phyloP scores from a whole-genome alignment of 805 yeast species.

The Spathaspora gorwiae region DNA sequence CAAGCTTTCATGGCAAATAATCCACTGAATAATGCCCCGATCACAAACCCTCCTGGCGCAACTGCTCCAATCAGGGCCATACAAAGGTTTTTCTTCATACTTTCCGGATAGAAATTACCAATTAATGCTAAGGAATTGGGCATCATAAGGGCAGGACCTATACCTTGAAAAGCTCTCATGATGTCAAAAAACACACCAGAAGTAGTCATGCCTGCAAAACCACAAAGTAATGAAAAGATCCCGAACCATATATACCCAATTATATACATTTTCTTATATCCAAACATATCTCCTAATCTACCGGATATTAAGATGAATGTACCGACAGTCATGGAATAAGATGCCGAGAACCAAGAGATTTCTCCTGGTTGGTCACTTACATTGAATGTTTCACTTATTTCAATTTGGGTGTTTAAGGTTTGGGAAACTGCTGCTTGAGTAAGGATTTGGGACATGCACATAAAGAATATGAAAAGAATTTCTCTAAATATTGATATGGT shows the following conservation, averaged over 20 bases:
- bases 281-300: conserved; percentile 31
- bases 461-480: conserved; percentile 15
- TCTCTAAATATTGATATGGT: conserved; percentile 21
- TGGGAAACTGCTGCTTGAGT: conserved; percentile 30
- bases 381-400: conserved; percentile 19
- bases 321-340: conserved; percentile 32
- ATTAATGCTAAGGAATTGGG: conserved; percentile 32
- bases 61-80: conserved; percentile 31
- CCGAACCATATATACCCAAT: conserved; percentile 21
- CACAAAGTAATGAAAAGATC: conserved; percentile 19
- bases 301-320: conserved; percentile 34
- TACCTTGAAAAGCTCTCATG: conserved; percentile 29
- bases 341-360: conserved; percentile 31
- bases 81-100: conserved; percentile 15
- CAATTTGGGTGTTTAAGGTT: conserved; percentile 17
- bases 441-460: conserved; percentile 24
- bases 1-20: conserved; percentile 21
- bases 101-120: conserved; percentile 26
- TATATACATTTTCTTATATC: conserved; percentile 25
- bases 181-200: conserved; percentile 24
- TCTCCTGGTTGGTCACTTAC: conserved; percentile 24
- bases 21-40: conserved; percentile 26
- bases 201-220: conserved; percentile 22
- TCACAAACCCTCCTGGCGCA: conserved; percentile 29
- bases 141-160: conserved; percentile 31